Percentiles rank a stretch among this genome's conserved stretches.
Evolutionary conservation across 2,329 filamentous ascomycete species (phyloP).

Genomic region (Fusarium sp.): DNA sequence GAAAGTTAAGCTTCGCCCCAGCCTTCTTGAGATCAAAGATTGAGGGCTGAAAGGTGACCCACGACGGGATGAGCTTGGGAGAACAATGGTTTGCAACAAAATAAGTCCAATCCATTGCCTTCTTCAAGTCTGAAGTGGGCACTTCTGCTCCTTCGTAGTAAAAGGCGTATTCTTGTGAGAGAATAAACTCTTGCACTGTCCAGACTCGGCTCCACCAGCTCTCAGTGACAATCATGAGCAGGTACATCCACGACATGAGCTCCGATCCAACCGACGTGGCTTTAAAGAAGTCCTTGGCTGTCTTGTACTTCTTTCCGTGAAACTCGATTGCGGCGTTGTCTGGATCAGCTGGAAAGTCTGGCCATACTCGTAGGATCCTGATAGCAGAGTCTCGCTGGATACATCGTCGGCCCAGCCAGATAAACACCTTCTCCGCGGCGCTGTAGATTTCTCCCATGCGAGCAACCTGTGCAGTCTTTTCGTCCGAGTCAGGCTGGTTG

Average conservation of each 20-base stretch:
- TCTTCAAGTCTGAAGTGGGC: not conserved
- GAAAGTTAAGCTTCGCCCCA: not conserved
- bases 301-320: conserved; percentile 23
- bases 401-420: conserved; percentile 15
- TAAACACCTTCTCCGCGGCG: conserved; percentile 16
- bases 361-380: conserved; percentile 16
- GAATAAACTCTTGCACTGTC: conserved; percentile 32
- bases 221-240: conserved; percentile 13
- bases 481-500: conserved; percentile 11
- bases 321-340: conserved; percentile 3
- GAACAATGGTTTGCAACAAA: conserved; percentile 15
- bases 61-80: conserved; percentile 2
- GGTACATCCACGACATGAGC: conserved; percentile 12
- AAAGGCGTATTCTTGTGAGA: conserved; percentile 18
- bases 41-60: conserved; percentile 22
- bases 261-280: conserved; percentile 18
- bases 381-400: conserved; percentile 4
- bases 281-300: conserved; percentile 19
- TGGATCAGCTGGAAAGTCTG: conserved; percentile 17
- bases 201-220: conserved; percentile 34
- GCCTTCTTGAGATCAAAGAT: conserved; percentile 21
- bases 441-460: conserved; percentile 28
- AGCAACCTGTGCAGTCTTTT: conserved; percentile 15
- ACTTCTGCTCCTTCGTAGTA: conserved; percentile 16
- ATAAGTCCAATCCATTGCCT: conserved; percentile 30